Evolutionary conservation across 495 filamentous ascomycete genomes (phyloP), one percentile per base, ranked within the genome.

Genomic region (Umbilicaria muhlenbergii): DNA sequence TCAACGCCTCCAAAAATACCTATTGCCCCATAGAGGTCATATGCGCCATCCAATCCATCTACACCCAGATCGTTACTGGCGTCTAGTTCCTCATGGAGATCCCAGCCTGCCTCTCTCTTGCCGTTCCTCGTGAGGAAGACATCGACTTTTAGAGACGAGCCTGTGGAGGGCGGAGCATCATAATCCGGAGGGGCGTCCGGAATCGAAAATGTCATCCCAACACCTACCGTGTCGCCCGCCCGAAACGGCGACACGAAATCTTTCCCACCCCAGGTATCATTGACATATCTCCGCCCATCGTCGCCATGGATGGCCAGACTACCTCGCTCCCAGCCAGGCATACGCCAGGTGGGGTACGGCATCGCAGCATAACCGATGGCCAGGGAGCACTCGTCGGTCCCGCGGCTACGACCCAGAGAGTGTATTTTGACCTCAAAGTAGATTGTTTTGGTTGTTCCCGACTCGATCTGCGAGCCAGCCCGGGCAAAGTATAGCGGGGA

Each of bases 311-410:
- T 78, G 6, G 72, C 89, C n/a, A 94, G 54, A 37, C 78, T 83
- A 2, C 74, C 87, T 24, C 88, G 67, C 55, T 96, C 80, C 89
- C 89, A 95, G 2, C 89, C 89, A 0, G 89, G 89, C 43, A 91
- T 72, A 35, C 89, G 74, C 71, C 86, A 95, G 0, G 72, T 68
- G 0, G 89, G 89, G 59, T 93, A 94, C 15, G 89, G 89, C 38
- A 78, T 73, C 1, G 82, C 86, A 1, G 66, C 65, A 60, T 78
- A 94, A 4, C 89, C 89, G 8, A 96, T 58, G 0, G 85, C 78
- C 11, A 94, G 59, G 8, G 75, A 69, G 42, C 78, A 73, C 19
- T 80, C 74, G 47, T 68, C 65, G 14, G 35, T 33, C 13, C 47
- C 58, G 6, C 56, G 57, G 0, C 61, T 62, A 35, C 51, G 52